Conservation (phyloP, 2,329 filamentous ascomycete species). For the Fusarium euwallaceae region DNA sequence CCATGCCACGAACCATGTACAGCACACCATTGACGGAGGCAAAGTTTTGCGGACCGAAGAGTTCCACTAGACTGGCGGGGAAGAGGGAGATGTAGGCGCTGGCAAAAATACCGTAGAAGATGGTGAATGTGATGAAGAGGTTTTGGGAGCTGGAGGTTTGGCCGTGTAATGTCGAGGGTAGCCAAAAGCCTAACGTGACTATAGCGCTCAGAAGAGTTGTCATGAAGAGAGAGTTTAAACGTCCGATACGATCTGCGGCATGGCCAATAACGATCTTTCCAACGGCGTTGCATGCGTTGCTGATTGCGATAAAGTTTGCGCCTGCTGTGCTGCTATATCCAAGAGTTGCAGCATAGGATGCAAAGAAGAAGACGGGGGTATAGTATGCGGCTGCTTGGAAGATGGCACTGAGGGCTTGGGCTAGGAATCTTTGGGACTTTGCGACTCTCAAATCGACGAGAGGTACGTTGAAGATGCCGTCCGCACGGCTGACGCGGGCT, state of each 20-base stretch:
- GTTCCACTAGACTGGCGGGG: not conserved
- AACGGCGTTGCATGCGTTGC: slow-evolving; percentile 24
- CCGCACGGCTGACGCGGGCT: not conserved
- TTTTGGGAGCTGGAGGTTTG: not conserved
- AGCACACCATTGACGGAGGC: not conserved
- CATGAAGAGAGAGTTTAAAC: not conserved
- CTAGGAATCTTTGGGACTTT: not conserved
- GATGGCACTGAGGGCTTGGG: not conserved
- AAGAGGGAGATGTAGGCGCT: not conserved
- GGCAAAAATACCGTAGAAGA: not conserved
- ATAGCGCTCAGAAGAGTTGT: not conserved
- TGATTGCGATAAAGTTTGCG: slow-evolving; percentile 21
- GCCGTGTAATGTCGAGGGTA: not conserved
- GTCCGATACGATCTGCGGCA: not conserved
- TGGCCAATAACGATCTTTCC: not conserved
- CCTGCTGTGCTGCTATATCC: slow-evolving; percentile 14
- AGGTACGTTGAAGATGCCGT: not conserved
- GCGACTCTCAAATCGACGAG: not conserved
- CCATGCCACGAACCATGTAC: slow-evolving; percentile 1
- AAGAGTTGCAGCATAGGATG: slow-evolving; percentile 16
- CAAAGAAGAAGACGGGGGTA: not conserved
- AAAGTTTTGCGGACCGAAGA: not conserved
- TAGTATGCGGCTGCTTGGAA: not conserved
- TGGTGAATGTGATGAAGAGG: not conserved
- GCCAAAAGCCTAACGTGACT: not conserved